Evolutionary conservation across 2,329 filamentous ascomycete genomes (phyloP), one percentile per base, ranked within the genome.

Genomic region (Aspergillus sp.): DNA sequence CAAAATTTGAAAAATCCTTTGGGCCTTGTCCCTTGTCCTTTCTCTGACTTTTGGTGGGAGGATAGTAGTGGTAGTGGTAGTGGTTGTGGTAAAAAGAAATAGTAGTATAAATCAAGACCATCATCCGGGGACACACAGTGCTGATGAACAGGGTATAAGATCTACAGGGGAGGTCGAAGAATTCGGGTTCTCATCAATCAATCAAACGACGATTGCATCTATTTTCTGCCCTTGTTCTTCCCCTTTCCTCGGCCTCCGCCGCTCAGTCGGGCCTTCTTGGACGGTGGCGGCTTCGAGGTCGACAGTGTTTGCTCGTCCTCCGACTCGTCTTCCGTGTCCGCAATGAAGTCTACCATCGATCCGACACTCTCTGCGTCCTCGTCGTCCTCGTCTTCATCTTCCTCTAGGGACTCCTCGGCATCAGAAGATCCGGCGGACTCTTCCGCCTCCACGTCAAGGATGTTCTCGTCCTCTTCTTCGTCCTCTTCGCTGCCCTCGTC

Each of bases 341-440:
- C 77, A 53, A 82, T 75, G 64, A 80, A 78, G 54, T 82, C 80
- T 51, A 76, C 75, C 66, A 72, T 78, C 27, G 73, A 78, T 54
- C 75, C 78, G 10, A 83, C 84, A 61, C 88, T 87, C 6, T 88
- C 86, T 25, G 86, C 82, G 52, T 86, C 84, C 8, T 85, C 86
- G 6, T 88, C 86, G 38, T 87, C 82, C 49, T 60, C 62, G 39
- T 86, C 84, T 61, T 88, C 85, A 17, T 87, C 83, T 61, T 86
- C 84, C 21, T 86, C 83, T 2, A 85, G 82, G 7, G 80, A 83
- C 42, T 82, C 78, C 15, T 82, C 81, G 3, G 75, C 76, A 36
- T 74, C 77, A 3, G 77, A 75, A 6, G 74, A 78, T 32, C 77
- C 75, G 47, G 72, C 76, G 4, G 76, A 78, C 62, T 77, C 75